Conservation (phyloP, 225 moss, liverwort and hornwort species). For the Antitrichia curtipendula region DNA sequence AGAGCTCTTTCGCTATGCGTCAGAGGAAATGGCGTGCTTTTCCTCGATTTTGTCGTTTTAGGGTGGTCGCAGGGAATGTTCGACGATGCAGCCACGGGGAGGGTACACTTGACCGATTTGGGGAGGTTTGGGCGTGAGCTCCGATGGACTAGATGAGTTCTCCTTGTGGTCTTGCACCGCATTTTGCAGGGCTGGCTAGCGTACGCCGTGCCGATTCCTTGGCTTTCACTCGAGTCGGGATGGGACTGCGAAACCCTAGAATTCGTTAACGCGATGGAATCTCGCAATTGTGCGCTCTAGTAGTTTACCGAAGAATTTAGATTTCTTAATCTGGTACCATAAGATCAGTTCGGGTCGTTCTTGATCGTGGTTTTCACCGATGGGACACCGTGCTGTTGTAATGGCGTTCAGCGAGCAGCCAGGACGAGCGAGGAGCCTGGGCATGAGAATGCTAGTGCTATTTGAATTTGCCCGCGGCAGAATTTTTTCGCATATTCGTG, state of each 20-base stretch:
- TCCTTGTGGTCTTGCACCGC: neutral
- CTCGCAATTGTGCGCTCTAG: neutral
- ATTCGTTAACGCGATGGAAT: neutral
- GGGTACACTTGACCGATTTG: neutral
- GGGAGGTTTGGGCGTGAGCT: neutral
- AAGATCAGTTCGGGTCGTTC: neutral
- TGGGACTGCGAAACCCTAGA: neutral
- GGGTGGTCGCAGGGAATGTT: neutral
- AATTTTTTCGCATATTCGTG: neutral
- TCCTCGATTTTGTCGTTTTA: neutral
- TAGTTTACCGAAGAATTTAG: neutral
- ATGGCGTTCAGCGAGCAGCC: neutral
- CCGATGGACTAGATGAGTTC: neutral
- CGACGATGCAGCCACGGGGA: neutral
- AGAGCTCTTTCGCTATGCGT: neutral
- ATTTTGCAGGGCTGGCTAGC: neutral
- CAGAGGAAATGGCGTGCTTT: neutral
- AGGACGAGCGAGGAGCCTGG: neutral
- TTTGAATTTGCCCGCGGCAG: neutral
- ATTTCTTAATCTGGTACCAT: neutral
- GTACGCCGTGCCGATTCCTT: neutral
- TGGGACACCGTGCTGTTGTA: neutral
- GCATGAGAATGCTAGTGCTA: neutral
- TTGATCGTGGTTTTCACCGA: neutral
- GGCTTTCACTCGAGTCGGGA: neutral